Base-by-base conservation (phyloP, 1,284 basidiomycete species). In the Porodaedalea pini region DNA sequence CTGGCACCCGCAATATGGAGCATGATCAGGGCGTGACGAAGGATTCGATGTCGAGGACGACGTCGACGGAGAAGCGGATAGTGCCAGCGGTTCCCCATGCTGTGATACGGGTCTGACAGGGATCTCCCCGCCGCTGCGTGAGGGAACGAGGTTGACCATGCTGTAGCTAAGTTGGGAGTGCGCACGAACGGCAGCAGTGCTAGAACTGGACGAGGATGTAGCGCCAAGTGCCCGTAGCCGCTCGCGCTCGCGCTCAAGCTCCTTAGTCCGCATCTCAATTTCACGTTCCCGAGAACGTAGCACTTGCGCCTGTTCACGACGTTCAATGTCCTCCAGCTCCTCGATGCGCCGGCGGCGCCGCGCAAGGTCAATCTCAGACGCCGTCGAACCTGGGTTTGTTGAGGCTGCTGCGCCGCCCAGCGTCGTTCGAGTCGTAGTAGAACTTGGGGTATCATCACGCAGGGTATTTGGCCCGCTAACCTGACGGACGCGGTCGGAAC, bases 271-370 rank as follows among this genome's bases (percentile, higher is more conserved):
- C 58, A 75, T 70, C 55, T 81, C 74, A 49, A 88, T 75, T 45
- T 86, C 83, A 19, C 78, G 77, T 67, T 88, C 85, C 40, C 81
- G 77, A 54, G 75, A 78, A 59, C 74, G 75, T 17, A 86, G 69
- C 47, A 79, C 77, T 39, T 76, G 71, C 57, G 83, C 82, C 61
- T 77, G 80, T 59, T 82, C 79, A 49, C 77, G 73, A 15, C 78
- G 67, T 49, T 82, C 79, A 0, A 78, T 67, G 50, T 81, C 78
- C 39, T 79, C 74, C 11, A 78, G 66, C 44, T 83, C 80, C 40
- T 81, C 78, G 13, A 80, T 65, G 4, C 75, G 75, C 39, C 79
- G 76, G 37, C 76, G 75, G 21, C 70, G 65, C 49, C 65, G 64
- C 51, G 72, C 66, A 41, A 66, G 64, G 31, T 64, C 65, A 40